phyloP scores from a whole-genome alignment of 2,329 filamentous ascomycete genomes.

The Fusarium albidum region DNA sequence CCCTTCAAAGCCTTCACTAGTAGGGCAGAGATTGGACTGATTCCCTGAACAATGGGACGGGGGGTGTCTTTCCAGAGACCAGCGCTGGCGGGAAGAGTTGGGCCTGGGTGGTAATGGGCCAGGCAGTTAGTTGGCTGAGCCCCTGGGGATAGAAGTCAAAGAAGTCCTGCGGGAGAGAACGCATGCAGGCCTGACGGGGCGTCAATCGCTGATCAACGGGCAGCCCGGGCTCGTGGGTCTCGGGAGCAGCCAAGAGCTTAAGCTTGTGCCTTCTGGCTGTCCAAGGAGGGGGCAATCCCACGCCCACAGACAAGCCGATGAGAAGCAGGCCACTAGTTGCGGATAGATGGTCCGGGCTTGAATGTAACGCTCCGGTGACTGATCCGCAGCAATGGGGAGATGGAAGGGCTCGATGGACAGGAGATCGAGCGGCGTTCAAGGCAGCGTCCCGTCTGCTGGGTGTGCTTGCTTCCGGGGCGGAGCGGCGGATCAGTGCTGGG shows the following conservation, averaged over 20 bases:
- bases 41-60: slow-evolving; percentile 29
- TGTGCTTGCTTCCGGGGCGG: slow-evolving; percentile 16
- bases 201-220: slow-evolving; percentile 40
- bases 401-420: slow-evolving; percentile 11
- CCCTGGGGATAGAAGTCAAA: slow-evolving; percentile 33
- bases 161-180: slow-evolving; percentile 30
- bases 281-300: slow-evolving; percentile 25
- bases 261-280: slow-evolving; percentile 28
- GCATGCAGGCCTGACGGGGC: slow-evolving; percentile 37
- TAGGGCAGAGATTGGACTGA: slow-evolving; percentile 32
- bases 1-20: slow-evolving; percentile 19
- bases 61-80: slow-evolving; percentile 31
- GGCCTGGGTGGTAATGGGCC: slow-evolving; percentile 24
- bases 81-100: slow-evolving; percentile 24
- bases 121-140: slow-evolving; percentile 29
- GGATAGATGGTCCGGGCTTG: slow-evolving; percentile 30
- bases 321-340: slow-evolving; percentile 34
- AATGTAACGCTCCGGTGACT: slow-evolving; percentile 31
- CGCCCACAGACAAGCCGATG: slow-evolving; percentile 29
- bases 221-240: slow-evolving; percentile 37
- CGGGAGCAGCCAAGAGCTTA: slow-evolving; percentile 37
- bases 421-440: slow-evolving; percentile 14
- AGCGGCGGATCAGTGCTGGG: slow-evolving; percentile 20
- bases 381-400: slow-evolving; percentile 9
- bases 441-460: slow-evolving; percentile 15